Evolutionary conservation across 2,329 filamentous ascomycete genomes (phyloP).

Genomic region (Xylaria polymorpha): DNA sequence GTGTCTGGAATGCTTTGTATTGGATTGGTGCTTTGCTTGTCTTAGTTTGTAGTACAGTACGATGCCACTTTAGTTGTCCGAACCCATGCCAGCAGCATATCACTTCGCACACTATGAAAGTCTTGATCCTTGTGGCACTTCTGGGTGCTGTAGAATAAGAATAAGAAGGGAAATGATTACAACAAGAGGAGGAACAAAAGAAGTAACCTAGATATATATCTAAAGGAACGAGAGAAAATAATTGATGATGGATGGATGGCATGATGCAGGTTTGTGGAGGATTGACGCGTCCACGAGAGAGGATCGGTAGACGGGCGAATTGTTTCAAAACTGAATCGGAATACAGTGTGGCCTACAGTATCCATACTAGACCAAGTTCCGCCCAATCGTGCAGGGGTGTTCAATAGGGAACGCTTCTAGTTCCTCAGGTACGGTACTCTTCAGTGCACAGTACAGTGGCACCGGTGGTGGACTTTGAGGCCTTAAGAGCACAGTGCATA

Average conservation of each 20-base stretch:
- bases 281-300: no score
- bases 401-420: not conserved
- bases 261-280: no score
- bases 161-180: not conserved
- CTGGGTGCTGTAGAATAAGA: not conserved
- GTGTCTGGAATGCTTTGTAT: slow-evolving; percentile 16
- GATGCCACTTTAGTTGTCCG: not conserved
- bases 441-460: no score
- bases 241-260: no score
- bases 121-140: not conserved
- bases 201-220: not conserved
- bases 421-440: not conserved
- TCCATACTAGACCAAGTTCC: not conserved
- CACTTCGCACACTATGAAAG: not conserved
- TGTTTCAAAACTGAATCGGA: not conserved
- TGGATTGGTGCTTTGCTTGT: slow-evolving; percentile 1
- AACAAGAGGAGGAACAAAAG: not conserved
- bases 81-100: not conserved
- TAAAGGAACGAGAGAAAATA: not conserved
- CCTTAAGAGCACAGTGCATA: not conserved
- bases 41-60: slow-evolving; percentile 5
- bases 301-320: not conserved
- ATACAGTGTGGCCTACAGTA: slow-evolving; percentile 1
- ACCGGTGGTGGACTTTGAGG: not conserved
- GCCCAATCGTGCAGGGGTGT: not conserved